Evolutionary conservation across 148 eudicot genomes (phyloP).

Genomic region (Suaeda aralocaspica): DNA sequence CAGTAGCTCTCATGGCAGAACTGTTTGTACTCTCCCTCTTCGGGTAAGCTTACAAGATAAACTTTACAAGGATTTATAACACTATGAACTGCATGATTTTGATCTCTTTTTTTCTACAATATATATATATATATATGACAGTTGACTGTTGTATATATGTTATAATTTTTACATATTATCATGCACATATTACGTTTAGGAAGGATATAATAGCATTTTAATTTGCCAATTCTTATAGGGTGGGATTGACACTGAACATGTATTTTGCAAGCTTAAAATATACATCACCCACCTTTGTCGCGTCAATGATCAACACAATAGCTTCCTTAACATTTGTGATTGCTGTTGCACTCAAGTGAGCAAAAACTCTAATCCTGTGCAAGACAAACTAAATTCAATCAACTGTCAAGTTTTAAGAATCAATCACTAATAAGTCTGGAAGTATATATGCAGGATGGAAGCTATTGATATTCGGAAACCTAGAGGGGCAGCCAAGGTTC

Average conservation of each 20-base stretch:
- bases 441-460: conserved; percentile 50
- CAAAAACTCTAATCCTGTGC: too few relatives aligned
- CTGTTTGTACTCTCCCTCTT: conserved; percentile 66
- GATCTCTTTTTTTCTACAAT: too few relatives aligned
- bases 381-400: too few relatives aligned
- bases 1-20: conserved; percentile 50
- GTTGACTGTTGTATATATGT: too few relatives aligned
- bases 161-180: too few relatives aligned
- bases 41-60: conserved; percentile 68
- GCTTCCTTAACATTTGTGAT: conserved; percentile 67
- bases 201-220: too few relatives aligned
- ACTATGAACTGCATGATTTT: too few relatives aligned
- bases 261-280: conserved; percentile 68
- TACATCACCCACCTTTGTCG: conserved; percentile 71
- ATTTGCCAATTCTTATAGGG: conserved; percentile 40
- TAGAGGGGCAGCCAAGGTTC: conserved; percentile 57
- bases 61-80: too few relatives aligned
- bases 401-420: too few relatives aligned
- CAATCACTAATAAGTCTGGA: too few relatives aligned
- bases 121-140: too few relatives aligned
- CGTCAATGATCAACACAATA: conserved; percentile 67
- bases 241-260: conserved; percentile 67
- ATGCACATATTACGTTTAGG: too few relatives aligned
- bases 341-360: conserved; percentile 59
- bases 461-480: conserved; percentile 40